phyloP scores from a whole-genome alignment of 2,329 filamentous ascomycete genomes.

The Calonectria leucothoes region DNA sequence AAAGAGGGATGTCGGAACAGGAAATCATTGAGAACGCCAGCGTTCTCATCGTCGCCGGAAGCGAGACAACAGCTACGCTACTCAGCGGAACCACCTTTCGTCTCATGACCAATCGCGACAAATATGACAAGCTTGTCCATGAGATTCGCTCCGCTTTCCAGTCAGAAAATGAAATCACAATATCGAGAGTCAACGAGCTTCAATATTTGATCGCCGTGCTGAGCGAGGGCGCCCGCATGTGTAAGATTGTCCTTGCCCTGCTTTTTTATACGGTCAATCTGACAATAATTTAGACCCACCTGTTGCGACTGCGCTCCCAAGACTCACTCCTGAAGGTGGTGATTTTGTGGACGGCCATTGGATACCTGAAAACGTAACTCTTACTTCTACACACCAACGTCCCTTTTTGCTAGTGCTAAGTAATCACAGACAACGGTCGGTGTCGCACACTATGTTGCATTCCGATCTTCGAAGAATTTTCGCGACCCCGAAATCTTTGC shows the following conservation, averaged over 20 bases:
- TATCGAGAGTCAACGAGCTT: not conserved
- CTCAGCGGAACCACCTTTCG: not conserved
- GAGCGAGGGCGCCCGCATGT: not conserved
- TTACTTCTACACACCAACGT: not conserved
- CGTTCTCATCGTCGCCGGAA: not conserved
- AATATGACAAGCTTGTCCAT: not conserved
- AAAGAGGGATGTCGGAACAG: not conserved
- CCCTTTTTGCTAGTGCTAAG: not conserved
- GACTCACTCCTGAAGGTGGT: not conserved
- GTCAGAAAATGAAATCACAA: not conserved
- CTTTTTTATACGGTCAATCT: not conserved
- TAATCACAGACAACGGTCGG: not conserved
- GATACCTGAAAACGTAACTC: not conserved
- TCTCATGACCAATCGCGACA: not conserved
- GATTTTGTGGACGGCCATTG: not conserved
- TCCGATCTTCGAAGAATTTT: not conserved
- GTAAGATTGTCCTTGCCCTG: not conserved
- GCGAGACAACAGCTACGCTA: not conserved
- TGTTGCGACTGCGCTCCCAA: not conserved
- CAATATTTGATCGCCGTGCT: not conserved
- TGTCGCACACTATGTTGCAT: not conserved
- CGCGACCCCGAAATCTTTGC: not conserved
- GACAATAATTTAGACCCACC: not conserved
- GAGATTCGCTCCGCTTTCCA: not conserved
- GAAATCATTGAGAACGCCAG: not conserved